phyloP scores from a whole-genome alignment of 257 asterid genomes.

The Vinca minor region DNA sequence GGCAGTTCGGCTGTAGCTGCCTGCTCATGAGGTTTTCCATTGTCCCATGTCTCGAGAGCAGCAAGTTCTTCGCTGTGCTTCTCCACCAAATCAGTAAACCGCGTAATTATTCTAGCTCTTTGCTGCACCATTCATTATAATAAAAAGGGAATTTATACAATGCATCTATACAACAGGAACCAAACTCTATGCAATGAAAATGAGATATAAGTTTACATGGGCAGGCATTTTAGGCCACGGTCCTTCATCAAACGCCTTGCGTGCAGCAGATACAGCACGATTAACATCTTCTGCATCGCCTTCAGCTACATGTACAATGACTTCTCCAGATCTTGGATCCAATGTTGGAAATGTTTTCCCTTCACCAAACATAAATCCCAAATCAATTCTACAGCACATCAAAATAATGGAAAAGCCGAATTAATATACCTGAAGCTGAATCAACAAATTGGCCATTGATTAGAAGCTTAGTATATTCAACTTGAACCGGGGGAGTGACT shows the following conservation, averaged over 20 bases:
- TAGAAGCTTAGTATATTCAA: conserved; percentile 55
- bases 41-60: conserved; percentile 74
- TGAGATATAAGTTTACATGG: conserved; percentile 31
- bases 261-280: conserved; percentile 73
- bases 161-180: not conserved
- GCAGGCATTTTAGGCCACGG: conserved; percentile 89
- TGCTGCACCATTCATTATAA: conserved; percentile 42
- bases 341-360: conserved; percentile 74
- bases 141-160: not conserved
- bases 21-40: conserved; percentile 65
- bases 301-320: conserved; percentile 64
- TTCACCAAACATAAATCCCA: conserved; percentile 4
- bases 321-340: conserved; percentile 71
- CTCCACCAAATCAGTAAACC: conserved; percentile 62
- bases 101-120: conserved; percentile 46
- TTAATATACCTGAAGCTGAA: conserved; percentile 66
- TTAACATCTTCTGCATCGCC: conserved; percentile 63
- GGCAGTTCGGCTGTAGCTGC: conserved; percentile 52
- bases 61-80: conserved; percentile 56
- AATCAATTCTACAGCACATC: not conserved
- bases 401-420: no score
- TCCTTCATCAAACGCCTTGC: conserved; percentile 75
- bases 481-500: conserved; percentile 38
- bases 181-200: not conserved
- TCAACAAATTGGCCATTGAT: conserved; percentile 73